A percentile compares a stretch with the other conserved stretches of the same genome.
Conservation (phyloP, 768 basidiomycete species). For the Pleurotus salmoneostramineus region DNA sequence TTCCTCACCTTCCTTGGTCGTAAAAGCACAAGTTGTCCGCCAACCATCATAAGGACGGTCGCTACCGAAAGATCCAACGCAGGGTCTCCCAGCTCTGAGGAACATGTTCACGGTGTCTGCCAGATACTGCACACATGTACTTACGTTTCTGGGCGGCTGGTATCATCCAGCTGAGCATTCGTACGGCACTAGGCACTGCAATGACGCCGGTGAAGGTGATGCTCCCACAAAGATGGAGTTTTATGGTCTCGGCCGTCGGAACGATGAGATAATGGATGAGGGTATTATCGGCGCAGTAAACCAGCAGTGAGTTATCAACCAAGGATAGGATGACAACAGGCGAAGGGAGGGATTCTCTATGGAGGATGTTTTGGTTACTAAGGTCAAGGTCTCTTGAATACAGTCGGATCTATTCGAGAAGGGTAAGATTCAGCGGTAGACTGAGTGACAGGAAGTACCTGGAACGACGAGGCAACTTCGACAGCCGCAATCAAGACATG, state of each 20-base stretch:
- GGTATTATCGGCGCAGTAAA: slow-evolving; percentile 93
- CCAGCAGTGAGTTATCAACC: slow-evolving; percentile 91
- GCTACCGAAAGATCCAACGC: slow-evolving; percentile 90
- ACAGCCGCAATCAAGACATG: slow-evolving; percentile 91
- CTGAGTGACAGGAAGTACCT: slow-evolving; percentile 39
- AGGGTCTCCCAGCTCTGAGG: slow-evolving; percentile 87
- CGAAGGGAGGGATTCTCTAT: slow-evolving; percentile 71
- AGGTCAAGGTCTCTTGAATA: slow-evolving; percentile 93
- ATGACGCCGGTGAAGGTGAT: slow-evolving; percentile 94
- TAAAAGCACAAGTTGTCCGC: slow-evolving; percentile 85
- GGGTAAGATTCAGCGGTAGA: not conserved
- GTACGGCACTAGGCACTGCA: slow-evolving; percentile 73
- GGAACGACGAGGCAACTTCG: slow-evolving; percentile 75
- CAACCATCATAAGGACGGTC: slow-evolving; percentile 93
- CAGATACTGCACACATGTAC: slow-evolving; percentile 19
- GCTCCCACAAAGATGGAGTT: slow-evolving; percentile 87
- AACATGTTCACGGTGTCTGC: slow-evolving; percentile 5
- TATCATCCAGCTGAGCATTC: slow-evolving; percentile 96
- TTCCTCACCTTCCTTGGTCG: slow-evolving; percentile 75
- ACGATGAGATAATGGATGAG: slow-evolving; percentile 89
- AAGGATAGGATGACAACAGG: slow-evolving; percentile 86
- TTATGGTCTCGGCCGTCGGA: slow-evolving; percentile 78
- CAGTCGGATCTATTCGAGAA: slow-evolving; percentile 66
- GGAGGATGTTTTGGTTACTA: slow-evolving; percentile 76
- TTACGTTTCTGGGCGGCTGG: slow-evolving; percentile 89